Evolutionary conservation across 495 filamentous ascomycete genomes (phyloP).

Genomic region (Trichoderma virens): DNA sequence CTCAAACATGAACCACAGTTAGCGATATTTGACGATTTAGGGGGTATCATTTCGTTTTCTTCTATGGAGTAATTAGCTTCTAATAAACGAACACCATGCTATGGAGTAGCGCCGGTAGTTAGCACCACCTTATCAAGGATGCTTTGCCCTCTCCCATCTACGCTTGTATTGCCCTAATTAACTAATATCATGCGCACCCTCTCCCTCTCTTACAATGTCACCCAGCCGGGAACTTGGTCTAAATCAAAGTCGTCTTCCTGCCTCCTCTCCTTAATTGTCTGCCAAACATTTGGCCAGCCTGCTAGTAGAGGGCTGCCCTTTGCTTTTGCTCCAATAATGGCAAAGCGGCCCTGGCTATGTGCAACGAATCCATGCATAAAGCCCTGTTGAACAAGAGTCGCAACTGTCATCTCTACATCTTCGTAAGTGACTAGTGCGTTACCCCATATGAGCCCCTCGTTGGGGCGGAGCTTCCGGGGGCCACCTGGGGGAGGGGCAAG

Average conservation of each 20-base stretch:
- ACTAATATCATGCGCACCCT: constrained; percentile 2
- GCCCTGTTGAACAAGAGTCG: constrained; percentile 70
- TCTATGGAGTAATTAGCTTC: neutral
- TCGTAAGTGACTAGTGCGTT: constrained; percentile 48
- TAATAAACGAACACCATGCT: neutral
- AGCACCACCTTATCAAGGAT: neutral
- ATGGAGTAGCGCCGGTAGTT: neutral
- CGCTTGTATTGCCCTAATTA: constrained; percentile 6
- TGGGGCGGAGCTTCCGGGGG: constrained; percentile 39
- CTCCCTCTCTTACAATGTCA: constrained; percentile 14
- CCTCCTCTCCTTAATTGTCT: constrained; percentile 24
- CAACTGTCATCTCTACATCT: constrained; percentile 70
- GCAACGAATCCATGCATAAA: constrained; percentile 84
- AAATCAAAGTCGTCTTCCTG: constrained; percentile 25
- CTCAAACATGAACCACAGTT: neutral
- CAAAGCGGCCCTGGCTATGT: constrained; percentile 65
- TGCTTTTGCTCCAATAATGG: constrained; percentile 69
- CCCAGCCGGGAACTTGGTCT: constrained; percentile 31
- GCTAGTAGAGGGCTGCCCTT: constrained; percentile 39
- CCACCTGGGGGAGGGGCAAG: constrained; percentile 38
- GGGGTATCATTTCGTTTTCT: constrained; percentile 6
- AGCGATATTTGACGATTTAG: neutral
- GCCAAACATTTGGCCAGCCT: constrained; percentile 33
- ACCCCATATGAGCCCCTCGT: constrained; percentile 40
- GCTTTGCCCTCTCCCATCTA: neutral